Conservation (phyloP, 768 basidiomycete genomes). For the Sporobolomyces roseus region DNA sequence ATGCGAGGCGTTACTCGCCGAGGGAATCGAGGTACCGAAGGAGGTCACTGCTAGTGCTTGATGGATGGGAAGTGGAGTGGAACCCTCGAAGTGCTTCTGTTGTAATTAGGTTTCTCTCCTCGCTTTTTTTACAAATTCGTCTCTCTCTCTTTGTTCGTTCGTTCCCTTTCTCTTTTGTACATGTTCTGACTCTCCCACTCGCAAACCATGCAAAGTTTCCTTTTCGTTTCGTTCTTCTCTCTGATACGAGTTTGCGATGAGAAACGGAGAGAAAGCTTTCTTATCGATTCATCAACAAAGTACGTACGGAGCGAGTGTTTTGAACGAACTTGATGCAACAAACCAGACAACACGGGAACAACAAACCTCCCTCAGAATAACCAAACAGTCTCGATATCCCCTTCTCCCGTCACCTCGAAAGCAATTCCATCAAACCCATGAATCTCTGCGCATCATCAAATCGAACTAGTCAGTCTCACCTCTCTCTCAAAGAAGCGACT, state of each 20-base stretch:
- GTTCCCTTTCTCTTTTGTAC: background rate
- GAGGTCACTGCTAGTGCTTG: background rate
- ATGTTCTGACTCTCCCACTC: background rate
- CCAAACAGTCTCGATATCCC: constrained; percentile 40
- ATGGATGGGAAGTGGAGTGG: background rate
- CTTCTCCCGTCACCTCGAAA: constrained; percentile 25
- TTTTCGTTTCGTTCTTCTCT: background rate
- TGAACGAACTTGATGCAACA: too few relatives aligned
- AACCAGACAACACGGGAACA: too few relatives aligned
- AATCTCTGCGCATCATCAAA: constrained; percentile 21
- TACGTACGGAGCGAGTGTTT: too few relatives aligned
- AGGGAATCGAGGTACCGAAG: background rate
- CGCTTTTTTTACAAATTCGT: background rate
- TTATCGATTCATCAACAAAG: too few relatives aligned
- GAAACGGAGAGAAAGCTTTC: too few relatives aligned
- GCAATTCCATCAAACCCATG: constrained; percentile 36
- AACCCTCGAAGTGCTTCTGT: background rate
- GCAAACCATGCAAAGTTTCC: too few relatives aligned
- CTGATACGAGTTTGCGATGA: background rate
- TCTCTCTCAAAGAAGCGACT: background rate
- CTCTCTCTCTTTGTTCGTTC: background rate
- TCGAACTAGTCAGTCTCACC: background rate
- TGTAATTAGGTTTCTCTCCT: background rate
- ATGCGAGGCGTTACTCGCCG: constrained; percentile 32
- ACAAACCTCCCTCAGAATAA: constrained; percentile 14